Percentiles rank a stretch among this genome's conserved stretches.
Evolutionary conservation across 1,284 basidiomycete species (phyloP).

Genomic region (Takashimella tepidaria): DNA sequence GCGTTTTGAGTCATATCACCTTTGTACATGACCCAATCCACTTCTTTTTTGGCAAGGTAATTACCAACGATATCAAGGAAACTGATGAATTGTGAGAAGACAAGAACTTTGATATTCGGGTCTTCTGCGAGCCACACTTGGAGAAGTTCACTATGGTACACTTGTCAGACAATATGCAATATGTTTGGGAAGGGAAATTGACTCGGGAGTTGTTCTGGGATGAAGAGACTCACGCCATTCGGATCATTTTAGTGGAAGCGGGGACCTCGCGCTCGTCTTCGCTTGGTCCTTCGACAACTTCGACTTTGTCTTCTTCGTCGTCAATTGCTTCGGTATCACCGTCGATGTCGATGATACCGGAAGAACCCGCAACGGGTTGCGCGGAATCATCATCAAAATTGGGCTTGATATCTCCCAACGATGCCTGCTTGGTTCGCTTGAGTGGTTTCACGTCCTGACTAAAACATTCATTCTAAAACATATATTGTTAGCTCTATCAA

Average conservation of each 20-base stretch:
- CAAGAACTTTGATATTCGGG: slow-evolving; percentile 28
- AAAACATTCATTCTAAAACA: no score
- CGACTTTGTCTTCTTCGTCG: slow-evolving; percentile 4
- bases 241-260: slow-evolving; percentile 40
- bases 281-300: background rate
- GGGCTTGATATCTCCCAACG: background rate
- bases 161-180: background rate
- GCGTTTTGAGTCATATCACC: slow-evolving; percentile 40
- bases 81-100: slow-evolving; percentile 43
- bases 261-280: slow-evolving; percentile 10
- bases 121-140: slow-evolving; percentile 27
- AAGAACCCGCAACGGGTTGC: no score
- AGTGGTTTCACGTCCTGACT: slow-evolving; percentile 1
- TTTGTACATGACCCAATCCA: slow-evolving; percentile 34
- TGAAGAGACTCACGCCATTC: slow-evolving; percentile 27
- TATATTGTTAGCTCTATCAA: no score
- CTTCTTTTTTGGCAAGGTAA: slow-evolving; percentile 23
- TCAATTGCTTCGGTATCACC: slow-evolving; percentile 1
- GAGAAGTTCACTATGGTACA: slow-evolving; percentile 24
- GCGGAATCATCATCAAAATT: no score
- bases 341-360: no score
- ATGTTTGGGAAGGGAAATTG: background rate
- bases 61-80: slow-evolving; percentile 37
- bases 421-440: background rate
- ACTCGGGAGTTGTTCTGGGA: background rate